Conservation (phyloP, 352 stramenopile species). For the Phytophthora sp. region DNA sequence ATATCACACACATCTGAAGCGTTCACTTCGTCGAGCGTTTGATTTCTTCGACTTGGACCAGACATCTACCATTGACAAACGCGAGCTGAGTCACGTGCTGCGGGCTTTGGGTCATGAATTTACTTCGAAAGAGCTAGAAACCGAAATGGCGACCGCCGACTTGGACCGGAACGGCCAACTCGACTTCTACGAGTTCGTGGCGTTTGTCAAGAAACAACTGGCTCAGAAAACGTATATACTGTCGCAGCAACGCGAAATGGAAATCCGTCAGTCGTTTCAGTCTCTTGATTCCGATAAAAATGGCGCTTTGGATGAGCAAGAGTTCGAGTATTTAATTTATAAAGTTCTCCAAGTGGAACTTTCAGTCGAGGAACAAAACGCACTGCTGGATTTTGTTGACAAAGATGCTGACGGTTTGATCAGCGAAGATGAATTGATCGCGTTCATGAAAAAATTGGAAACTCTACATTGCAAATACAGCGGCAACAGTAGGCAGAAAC, state of each 20-base stretch:
- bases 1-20: constrained; percentile 69
- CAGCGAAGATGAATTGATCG: constrained; percentile 74
- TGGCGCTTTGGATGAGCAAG: constrained; percentile 65
- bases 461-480: constrained; percentile 48
- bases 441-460: constrained; percentile 77
- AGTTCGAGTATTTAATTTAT: constrained; percentile 82
- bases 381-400: constrained; percentile 74
- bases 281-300: constrained; percentile 72
- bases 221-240: constrained; percentile 62
- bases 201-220: constrained; percentile 72
- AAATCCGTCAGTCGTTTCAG: constrained; percentile 78
- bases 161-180: constrained; percentile 69
- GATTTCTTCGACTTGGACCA: constrained; percentile 84
- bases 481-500: constrained; percentile 39
- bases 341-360: constrained; percentile 78
- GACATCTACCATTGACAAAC: constrained; percentile 73
- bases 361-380: constrained; percentile 73
- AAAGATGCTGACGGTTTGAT: constrained; percentile 66
- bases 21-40: constrained; percentile 65
- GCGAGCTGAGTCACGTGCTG: constrained; percentile 69
- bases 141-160: constrained; percentile 64
- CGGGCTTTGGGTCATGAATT: constrained; percentile 77
- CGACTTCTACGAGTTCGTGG: constrained; percentile 79
- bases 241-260: constrained; percentile 67
- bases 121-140: constrained; percentile 65